Conservation (phyloP, 768 basidiomycete species). For the Hortiboletus campestris region DNA sequence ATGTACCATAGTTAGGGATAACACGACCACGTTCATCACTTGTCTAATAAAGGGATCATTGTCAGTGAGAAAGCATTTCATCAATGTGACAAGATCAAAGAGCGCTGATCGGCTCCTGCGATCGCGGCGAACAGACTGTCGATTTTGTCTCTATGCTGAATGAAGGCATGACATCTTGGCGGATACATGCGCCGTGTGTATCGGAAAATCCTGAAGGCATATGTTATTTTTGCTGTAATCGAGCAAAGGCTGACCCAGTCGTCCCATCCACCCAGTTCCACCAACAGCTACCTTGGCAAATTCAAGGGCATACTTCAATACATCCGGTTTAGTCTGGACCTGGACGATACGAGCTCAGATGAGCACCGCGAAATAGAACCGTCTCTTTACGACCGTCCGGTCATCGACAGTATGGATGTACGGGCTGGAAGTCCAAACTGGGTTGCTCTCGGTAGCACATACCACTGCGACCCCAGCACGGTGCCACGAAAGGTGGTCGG, state of each 20-base stretch:
- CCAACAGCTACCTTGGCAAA: constrained; percentile 60
- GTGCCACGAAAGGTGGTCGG: constrained; percentile 49
- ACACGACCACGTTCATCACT: neutral
- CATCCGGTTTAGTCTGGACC: neutral
- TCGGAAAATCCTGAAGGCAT: neutral
- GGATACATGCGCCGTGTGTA: neutral
- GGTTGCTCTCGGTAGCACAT: constrained; percentile 45
- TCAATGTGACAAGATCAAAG: neutral
- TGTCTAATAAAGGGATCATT: neutral
- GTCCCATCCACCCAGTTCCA: constrained; percentile 42
- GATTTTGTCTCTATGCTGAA: neutral
- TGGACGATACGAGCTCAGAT: neutral
- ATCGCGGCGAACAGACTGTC: neutral
- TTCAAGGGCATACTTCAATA: constrained; percentile 47
- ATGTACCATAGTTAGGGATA: neutral
- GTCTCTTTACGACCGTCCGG: constrained; percentile 27
- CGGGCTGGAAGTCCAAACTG: constrained; percentile 41
- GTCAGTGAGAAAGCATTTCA: neutral
- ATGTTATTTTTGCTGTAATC: neutral
- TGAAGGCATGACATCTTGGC: neutral
- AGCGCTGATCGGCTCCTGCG: neutral
- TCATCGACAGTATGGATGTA: constrained; percentile 37
- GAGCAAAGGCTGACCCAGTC: neutral
- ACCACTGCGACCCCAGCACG: constrained; percentile 40
- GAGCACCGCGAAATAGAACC: constrained; percentile 42